Conservation (phyloP, 2,329 filamentous ascomycete genomes). For the Pleomassaria siparia region DNA sequence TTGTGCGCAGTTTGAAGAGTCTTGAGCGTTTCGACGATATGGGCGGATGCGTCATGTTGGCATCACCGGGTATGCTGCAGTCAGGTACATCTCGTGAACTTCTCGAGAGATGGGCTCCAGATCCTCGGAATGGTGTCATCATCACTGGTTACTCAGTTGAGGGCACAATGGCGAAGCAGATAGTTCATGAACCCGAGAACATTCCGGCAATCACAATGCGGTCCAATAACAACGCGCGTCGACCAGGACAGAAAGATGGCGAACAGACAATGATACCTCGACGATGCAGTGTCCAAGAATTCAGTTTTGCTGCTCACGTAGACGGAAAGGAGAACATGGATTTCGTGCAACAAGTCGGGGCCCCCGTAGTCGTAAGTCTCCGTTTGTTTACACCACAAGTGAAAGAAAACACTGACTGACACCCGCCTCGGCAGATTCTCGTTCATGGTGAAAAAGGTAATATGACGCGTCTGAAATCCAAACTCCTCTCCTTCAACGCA, state of each 20-base stretch:
- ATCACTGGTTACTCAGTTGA: conserved; percentile 99
- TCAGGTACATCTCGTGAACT: conserved; percentile 92
- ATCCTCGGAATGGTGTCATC: conserved; percentile 95
- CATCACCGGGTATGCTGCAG: conserved; percentile 96
- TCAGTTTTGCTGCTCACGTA: conserved; percentile 94
- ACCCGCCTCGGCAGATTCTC: conserved; percentile 68
- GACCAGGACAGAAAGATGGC: conserved; percentile 65
- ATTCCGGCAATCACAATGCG: conserved; percentile 89
- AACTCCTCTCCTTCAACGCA: conserved; percentile 87
- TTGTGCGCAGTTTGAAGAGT: conserved; percentile 86
- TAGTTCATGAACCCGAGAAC: conserved; percentile 91
- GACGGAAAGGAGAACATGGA: conserved; percentile 94
- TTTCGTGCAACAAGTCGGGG: conserved; percentile 92
- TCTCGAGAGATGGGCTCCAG: conserved; percentile 93
- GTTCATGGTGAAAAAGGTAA: conserved; percentile 97
- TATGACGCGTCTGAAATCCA: conserved; percentile 96
- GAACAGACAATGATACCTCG: conserved; percentile 90
- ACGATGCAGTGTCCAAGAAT: conserved; percentile 90
- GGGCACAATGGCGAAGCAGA: conserved; percentile 95
- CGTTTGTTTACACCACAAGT: background rate
- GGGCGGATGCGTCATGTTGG: conserved; percentile 94
- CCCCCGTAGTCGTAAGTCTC: conserved; percentile 82
- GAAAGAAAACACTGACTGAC: background rate
- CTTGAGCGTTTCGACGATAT: conserved; percentile 96
- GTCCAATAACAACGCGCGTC: conserved; percentile 54